Evolutionary conservation across 139 green algal species (phyloP).

Genomic region (Chlamydomonas sp.): DNA sequence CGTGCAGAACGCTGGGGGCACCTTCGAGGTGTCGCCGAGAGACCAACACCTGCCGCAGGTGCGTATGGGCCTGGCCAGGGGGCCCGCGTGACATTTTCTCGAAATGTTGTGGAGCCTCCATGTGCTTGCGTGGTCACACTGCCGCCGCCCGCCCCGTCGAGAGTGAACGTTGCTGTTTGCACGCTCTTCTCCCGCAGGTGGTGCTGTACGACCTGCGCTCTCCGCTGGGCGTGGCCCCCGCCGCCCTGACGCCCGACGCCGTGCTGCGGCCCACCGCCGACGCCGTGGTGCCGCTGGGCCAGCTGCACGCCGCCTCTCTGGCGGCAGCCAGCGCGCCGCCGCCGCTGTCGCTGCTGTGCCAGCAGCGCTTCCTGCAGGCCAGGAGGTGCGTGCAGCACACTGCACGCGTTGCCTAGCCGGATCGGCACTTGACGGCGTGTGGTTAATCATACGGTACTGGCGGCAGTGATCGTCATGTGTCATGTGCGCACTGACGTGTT

Average conservation of each 20-base stretch:
- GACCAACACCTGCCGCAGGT: conserved; percentile 33
- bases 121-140: too few species aligned
- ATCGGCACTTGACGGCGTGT: too few species aligned
- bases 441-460: neutral
- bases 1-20: conserved; percentile 72
- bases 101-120: too few species aligned
- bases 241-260: conserved; percentile 52
- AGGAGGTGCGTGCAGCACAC: neutral
- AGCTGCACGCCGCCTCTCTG: conserved; percentile 10
- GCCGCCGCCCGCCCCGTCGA: too few species aligned
- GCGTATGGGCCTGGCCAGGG: too few species aligned
- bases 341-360: conserved; percentile 39
- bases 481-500: neutral
- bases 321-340: neutral
- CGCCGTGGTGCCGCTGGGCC: conserved; percentile 20
- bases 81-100: too few species aligned
- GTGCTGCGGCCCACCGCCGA: conserved; percentile 20
- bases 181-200: conserved; percentile 10
- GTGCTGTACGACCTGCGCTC: conserved; percentile 68
- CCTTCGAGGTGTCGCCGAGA: conserved; percentile 63
- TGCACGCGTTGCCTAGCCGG: too few species aligned
- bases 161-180: too few species aligned
- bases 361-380: conserved; percentile 27
- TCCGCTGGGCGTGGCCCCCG: conserved; percentile 74
- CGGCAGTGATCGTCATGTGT: neutral